A percentile compares a stretch with the other conserved stretches of the same genome.
These are phyloP conservation scores for Orbilia brochopaga DNA, from an alignment of 2,329 filamentous ascomycete species.

Conservation along the genomic window DNA sequence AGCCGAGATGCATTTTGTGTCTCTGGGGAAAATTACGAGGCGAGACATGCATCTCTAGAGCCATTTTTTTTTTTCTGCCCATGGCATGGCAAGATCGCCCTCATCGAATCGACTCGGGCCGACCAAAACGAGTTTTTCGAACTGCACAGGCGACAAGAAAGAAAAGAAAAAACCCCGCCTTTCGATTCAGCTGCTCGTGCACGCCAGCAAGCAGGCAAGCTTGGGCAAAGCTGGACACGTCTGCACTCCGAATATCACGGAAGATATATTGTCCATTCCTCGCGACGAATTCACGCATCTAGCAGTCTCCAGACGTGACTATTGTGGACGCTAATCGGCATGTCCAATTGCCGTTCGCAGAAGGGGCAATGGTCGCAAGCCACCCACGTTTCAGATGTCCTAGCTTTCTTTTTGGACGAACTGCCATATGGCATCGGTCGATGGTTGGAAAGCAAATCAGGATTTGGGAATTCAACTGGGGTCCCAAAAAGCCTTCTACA, in stretches of 20 bases:
- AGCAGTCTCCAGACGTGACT: conserved; percentile 11
- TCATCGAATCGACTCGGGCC: too few species aligned
- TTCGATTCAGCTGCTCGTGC: background rate
- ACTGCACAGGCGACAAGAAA: background rate
- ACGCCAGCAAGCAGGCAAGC: background rate
- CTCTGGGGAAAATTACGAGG: background rate
- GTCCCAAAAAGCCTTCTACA: conserved; percentile 18
- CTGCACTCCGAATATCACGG: conserved; percentile 47
- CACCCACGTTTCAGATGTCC: conserved; percentile 42
- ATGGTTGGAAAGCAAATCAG: conserved; percentile 32
- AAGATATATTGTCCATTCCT: conserved; percentile 50
- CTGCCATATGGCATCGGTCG: background rate
- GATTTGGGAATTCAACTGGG: conserved; percentile 27
- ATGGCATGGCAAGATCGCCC: too few species aligned
- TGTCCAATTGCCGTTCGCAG: conserved; percentile 44
- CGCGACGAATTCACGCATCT: background rate
- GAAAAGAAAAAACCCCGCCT: background rate
- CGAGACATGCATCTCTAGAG: background rate
- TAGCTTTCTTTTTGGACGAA: conserved; percentile 5
- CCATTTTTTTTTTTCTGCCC: background rate
- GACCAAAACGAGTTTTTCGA: too few species aligned
- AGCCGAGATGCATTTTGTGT: background rate
- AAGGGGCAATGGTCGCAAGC: conserved; percentile 30
- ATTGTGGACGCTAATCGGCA: conserved; percentile 33
- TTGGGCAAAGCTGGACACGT: conserved; percentile 8